phyloP scores from a whole-genome alignment of 257 asterid species.

The Linaria vulgaris region DNA sequence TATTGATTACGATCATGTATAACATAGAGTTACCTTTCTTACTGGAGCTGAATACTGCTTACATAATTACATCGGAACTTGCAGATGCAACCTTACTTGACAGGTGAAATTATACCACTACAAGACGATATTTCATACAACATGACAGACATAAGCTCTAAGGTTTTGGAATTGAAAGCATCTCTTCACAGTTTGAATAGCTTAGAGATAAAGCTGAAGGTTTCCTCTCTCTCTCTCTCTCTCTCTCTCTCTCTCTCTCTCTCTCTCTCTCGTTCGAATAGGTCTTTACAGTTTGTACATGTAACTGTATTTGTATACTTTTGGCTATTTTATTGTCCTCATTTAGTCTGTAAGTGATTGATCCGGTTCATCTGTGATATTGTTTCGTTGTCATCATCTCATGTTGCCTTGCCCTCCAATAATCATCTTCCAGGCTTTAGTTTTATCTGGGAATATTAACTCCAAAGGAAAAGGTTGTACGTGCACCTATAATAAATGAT shows the following conservation, averaged over 20 bases:
- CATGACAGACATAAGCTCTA: conserved; percentile 40
- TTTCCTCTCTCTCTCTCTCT: conserved; percentile 34
- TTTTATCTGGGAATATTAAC: too few relatives aligned
- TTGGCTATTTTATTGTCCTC: too few relatives aligned
- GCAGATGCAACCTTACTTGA: conserved; percentile 76
- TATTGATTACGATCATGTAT: conserved; percentile 15
- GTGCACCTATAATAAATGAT: too few relatives aligned
- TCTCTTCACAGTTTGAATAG: conserved; percentile 61
- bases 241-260: conserved; percentile 25
- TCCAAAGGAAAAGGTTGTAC: too few relatives aligned
- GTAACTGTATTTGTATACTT: too few relatives aligned
- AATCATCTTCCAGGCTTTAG: too few relatives aligned
- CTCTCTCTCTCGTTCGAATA: conserved; percentile 4
- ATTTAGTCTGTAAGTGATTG: too few relatives aligned
- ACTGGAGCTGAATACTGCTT: conserved; percentile 2
- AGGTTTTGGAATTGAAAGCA: conserved; percentile 55
- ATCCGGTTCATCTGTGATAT: too few relatives aligned
- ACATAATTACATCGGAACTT: conserved; percentile 23
- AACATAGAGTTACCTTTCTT: not conserved
- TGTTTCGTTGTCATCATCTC: too few relatives aligned
- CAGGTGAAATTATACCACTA: conserved; percentile 56
- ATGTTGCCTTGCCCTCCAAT: too few relatives aligned
- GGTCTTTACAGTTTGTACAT: too few relatives aligned
- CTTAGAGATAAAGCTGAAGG: conserved; percentile 90
- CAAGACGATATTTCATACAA: conserved; percentile 43